Percentiles rank a stretch among this genome's conserved stretches.
These are phyloP conservation scores for Eutypa lata DNA, from an alignment of 2,329 filamentous ascomycete genomes.

Conservation along the genomic window DNA sequence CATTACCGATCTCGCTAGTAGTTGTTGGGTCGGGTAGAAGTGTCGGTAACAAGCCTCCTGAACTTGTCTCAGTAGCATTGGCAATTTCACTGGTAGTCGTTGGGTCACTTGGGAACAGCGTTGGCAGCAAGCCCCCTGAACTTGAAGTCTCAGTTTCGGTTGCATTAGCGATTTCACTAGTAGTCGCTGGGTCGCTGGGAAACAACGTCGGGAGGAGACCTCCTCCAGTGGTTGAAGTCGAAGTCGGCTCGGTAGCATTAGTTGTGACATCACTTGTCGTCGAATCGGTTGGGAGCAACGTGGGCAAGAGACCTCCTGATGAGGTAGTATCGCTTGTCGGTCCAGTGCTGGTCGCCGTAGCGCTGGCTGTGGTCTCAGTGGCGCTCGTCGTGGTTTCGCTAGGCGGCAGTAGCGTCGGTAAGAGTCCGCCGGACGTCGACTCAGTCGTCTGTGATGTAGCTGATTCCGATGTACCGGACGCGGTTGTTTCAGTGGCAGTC, in stretches of 20 bases:
- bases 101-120: conserved; percentile 8
- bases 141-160: neutral
- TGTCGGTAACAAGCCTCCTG: conserved; percentile 8
- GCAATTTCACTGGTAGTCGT: neutral
- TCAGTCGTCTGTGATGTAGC: neutral
- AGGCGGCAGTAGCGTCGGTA: neutral
- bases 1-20: neutral
- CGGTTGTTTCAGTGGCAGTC: neutral
- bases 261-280: conserved; percentile 2
- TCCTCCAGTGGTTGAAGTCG: neutral
- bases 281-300: neutral
- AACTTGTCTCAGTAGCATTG: neutral
- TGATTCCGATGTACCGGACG: neutral
- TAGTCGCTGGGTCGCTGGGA: neutral
- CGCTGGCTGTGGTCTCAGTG: neutral
- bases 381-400: neutral
- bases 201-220: neutral
- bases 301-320: neutral
- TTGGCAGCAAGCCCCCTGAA: neutral
- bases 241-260: conserved; percentile 8
- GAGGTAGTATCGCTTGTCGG: neutral
- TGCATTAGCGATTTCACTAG: neutral
- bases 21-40: neutral
- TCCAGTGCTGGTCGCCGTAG: neutral
- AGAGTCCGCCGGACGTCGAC: neutral